Evolutionary conservation across 768 basidiomycete species (phyloP), one percentile per base, ranked within the genome.

Genomic region (Leccinum broughii): DNA sequence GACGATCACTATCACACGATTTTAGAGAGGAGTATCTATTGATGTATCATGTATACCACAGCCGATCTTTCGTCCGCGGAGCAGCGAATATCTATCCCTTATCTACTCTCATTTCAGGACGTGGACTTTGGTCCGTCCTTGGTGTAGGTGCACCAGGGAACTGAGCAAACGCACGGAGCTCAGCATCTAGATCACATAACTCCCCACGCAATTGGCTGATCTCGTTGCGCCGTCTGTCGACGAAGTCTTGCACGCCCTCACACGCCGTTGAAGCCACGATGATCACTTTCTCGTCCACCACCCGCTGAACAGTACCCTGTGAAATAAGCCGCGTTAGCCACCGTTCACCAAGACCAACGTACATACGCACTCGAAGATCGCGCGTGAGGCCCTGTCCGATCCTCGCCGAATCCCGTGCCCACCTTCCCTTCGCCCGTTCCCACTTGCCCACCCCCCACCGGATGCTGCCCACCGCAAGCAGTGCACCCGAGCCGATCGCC

Each of bases 331-430:
- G 20, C 9, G 53, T 54, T 54, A 56, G 63, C 15, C 55, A 22
- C 52, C 51, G 48, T 46, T 11, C 62, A 46, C n/a, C n/a, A 22
- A 46, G 32, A 44, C 10, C 6, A 0, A 6, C 4, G 17, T 41
- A 46, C 35, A 55, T 30, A 13, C 78, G 48, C 68, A 87, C 89
- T 78, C 80, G 78, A 22, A 90, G 72, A 72, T 92, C 89, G 50
- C 89, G 78, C 51, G 81, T 78, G 39, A 90, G 76, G 0, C 90
- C 87, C 52, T 85, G 77, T 6, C 83, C 81, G 3, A 90, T 77
- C 53, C 90, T 78, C 20, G 66, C 68, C 79, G 85, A 88, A 68
- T 91, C 89, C 56, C 82, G 79, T 83, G 83, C 81, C 89, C 89
- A 93, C 60, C 75, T 76, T 58, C 72, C 76, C 70, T 88, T 87